phyloP scores from a whole-genome alignment of 2,329 filamentous ascomycete genomes.

The Ophiostoma novo-ulmi region DNA sequence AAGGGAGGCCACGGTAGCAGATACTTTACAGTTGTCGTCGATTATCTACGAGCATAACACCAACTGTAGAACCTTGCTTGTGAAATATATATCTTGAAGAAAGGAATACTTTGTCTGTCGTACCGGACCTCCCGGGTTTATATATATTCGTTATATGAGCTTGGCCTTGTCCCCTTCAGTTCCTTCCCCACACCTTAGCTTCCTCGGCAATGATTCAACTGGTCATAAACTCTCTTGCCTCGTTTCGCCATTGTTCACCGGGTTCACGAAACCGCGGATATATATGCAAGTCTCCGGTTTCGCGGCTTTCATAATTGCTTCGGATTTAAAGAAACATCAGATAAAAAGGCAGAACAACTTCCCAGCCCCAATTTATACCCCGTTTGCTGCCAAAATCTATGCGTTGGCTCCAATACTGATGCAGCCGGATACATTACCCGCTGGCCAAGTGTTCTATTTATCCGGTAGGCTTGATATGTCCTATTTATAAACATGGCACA shows the following conservation, averaged over 20 bases:
- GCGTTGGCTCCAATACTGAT: not conserved
- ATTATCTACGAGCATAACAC: no score
- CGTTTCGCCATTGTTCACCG: not conserved
- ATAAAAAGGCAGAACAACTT: not conserved
- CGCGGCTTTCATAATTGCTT: no score
- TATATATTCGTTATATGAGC: not conserved
- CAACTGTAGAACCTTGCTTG: no score
- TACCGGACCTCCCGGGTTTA: not conserved
- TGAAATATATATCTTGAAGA: no score
- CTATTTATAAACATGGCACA: no score
- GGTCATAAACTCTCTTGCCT: not conserved
- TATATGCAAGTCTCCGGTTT: not conserved
- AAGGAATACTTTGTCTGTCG: no score
- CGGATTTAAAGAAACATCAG: not conserved
- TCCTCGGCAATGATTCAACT: not conserved
- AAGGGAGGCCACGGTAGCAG: no score
- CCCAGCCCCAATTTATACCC: not conserved
- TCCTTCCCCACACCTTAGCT: not conserved
- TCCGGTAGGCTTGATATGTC: no score
- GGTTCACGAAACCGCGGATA: not conserved
- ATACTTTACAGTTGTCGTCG: no score
- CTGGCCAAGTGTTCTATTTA: not conserved
- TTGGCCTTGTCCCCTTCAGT: not conserved
- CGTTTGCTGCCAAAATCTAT: not conserved
- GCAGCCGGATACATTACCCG: not conserved